These are phyloP conservation scores for Pestalotiopsis sp. DNA, from an alignment of 2,329 filamentous ascomycete species.

Conservation along the genomic window DNA sequence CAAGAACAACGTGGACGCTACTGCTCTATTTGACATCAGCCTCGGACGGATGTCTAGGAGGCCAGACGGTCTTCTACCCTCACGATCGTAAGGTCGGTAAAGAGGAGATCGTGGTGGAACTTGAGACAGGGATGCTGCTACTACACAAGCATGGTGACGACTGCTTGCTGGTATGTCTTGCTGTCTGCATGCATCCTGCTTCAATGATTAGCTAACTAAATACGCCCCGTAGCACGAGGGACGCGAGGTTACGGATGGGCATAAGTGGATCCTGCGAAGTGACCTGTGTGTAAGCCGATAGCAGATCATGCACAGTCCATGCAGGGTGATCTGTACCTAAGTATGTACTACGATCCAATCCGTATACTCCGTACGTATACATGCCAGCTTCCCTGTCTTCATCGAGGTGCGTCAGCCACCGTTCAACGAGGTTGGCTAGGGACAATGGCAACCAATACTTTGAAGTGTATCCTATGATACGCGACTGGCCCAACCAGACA, in stretches of 20 bases:
- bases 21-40: slow-evolving; percentile 83
- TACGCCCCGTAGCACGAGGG: slow-evolving; percentile 72
- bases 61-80: slow-evolving; percentile 91
- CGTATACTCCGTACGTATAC: not conserved
- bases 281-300: not conserved
- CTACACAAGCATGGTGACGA: slow-evolving; percentile 88
- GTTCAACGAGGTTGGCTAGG: not conserved
- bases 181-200: not conserved
- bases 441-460: not conserved
- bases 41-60: slow-evolving; percentile 75
- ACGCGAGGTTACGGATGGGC: slow-evolving; percentile 65
- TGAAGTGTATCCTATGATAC: not conserved
- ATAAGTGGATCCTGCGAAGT: not conserved
- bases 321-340: not conserved
- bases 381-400: not conserved
- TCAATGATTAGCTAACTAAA: slow-evolving; percentile 12
- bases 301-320: not conserved
- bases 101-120: slow-evolving; percentile 70
- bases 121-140: slow-evolving; percentile 83
- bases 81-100: slow-evolving; percentile 58
- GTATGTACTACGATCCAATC: not conserved
- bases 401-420: not conserved
- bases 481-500: not conserved
- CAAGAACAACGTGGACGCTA: slow-evolving; percentile 87
- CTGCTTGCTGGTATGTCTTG: slow-evolving; percentile 70